Evolutionary conservation across 805 yeast species (phyloP), one percentile per base, ranked within the genome.

Genomic region (Candida cerambycidarum): DNA sequence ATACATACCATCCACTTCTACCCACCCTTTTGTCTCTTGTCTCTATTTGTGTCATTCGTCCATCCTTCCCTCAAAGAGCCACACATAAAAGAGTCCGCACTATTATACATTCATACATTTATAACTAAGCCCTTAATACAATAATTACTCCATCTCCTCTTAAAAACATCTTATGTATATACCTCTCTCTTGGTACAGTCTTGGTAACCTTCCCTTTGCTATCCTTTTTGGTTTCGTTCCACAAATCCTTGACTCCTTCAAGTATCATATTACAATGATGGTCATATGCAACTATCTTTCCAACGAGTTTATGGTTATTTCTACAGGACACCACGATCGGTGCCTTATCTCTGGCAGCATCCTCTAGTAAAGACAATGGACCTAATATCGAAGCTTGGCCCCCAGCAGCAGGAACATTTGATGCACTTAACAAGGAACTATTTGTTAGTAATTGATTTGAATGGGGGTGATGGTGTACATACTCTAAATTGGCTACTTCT

Each of bases 61-160:
- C n/a, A n/a, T n/a, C n/a, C n/a, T n/a, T n/a, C n/a, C n/a, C n/a
- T n/a, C n/a, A n/a, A n/a, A n/a, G n/a, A n/a, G n/a, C n/a, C n/a
- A n/a, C 23, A 21, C 23, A 21, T 21, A 21, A 6, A 21, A 6
- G 8, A 21, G 8, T 21, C 23, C 23, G 5, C 23, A 21, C 8
- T 6, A 21, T 8, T 21, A 5, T 6, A 8, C 23, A 21, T 7
- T 25, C 13, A 25, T 11, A 7, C 29, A 9, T 6, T 7, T 25
- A 11, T 25, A 25, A 25, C 29, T 35, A 53, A 8, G 70, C 67
- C 50, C 79, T 82, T 52, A 87, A 71, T 6, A 93, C 81, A 24
- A 93, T 82, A 43, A 93, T 86, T 15, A 93, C 96, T 0, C 96
- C 86, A 63, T 93, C 99, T 1, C 99, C 99, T 64, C 99, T 76